Evolutionary conservation across 805 yeast genomes (phyloP).

Genomic region (Saccharomyces mikatae): DNA sequence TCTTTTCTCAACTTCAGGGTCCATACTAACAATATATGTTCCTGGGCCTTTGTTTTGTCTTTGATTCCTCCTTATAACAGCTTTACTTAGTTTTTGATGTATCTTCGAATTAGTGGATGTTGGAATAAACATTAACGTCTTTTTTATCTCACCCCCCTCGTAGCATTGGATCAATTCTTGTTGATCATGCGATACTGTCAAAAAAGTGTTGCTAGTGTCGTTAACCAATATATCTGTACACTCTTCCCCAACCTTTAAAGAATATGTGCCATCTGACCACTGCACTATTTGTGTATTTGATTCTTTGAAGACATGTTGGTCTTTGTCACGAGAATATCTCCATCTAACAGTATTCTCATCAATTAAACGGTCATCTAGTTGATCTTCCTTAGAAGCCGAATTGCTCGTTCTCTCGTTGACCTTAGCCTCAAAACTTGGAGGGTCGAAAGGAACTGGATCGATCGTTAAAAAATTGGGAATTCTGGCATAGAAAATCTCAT

Average conservation of each 20-base stretch:
- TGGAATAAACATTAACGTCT: constrained; percentile 71
- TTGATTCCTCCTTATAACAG: constrained; percentile 39
- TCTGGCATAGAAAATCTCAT: constrained; percentile 42
- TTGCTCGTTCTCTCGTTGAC: constrained; percentile 32
- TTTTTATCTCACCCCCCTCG: constrained; percentile 55
- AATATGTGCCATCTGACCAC: constrained; percentile 89
- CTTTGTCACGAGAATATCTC: constrained; percentile 79
- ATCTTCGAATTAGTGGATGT: constrained; percentile 82
- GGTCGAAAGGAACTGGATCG: constrained; percentile 84
- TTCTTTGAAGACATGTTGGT: constrained; percentile 65
- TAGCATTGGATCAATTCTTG: constrained; percentile 57
- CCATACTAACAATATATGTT: constrained; percentile 38
- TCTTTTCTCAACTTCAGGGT: constrained; percentile 63
- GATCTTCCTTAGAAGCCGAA: constrained; percentile 35
- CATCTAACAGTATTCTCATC: constrained; percentile 87
- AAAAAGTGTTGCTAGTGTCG: constrained; percentile 59
- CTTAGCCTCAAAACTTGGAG: constrained; percentile 51
- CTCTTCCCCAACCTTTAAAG: constrained; percentile 82
- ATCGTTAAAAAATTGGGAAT: constrained; percentile 77
- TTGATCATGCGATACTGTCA: constrained; percentile 62
- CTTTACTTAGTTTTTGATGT: constrained; percentile 70
- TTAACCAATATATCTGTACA: constrained; percentile 68
- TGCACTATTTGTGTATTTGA: constrained; percentile 83
- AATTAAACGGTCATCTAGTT: constrained; percentile 54
- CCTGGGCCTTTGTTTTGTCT: constrained; percentile 33